phyloP scores from a whole-genome alignment of 768 basidiomycete species.

The Leccinum longicurvipes region DNA sequence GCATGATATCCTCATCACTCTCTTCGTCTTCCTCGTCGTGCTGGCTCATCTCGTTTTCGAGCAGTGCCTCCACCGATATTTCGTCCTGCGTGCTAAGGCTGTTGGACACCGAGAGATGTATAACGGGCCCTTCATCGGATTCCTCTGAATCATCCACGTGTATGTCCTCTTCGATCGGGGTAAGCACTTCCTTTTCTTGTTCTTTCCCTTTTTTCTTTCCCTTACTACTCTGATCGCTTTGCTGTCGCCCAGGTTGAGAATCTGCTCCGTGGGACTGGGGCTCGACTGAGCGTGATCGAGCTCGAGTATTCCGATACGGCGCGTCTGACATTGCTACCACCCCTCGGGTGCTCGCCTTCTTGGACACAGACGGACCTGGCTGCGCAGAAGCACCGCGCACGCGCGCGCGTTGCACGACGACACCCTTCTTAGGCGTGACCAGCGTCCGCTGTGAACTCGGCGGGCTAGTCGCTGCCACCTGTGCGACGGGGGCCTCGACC shows the following conservation, averaged over 20 bases:
- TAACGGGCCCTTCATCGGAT: background rate
- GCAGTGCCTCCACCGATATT: conserved; percentile 21
- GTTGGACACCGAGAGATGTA: background rate
- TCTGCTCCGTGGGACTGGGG: background rate
- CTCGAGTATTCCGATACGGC: conserved; percentile 20
- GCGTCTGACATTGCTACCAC: background rate
- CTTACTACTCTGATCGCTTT: background rate
- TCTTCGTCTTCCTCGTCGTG: background rate
- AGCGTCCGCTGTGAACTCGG: conserved; percentile 11
- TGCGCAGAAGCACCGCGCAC: conserved; percentile 12
- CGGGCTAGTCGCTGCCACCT: background rate
- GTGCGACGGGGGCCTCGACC: background rate
- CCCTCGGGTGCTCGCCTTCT: background rate
- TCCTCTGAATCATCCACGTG: background rate
- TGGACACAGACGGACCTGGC: conserved; percentile 9
- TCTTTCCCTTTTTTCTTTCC: conserved; percentile 7
- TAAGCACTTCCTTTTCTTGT: background rate
- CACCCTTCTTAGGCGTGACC: conserved; percentile 1
- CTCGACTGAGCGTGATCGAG: conserved; percentile 23
- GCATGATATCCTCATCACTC: background rate
- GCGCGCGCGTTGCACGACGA: background rate
- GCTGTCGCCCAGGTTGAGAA: background rate
- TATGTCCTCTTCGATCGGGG: conserved; percentile 8
- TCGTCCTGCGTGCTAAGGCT: conserved; percentile 14
- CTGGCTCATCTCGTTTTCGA: conserved; percentile 3